Evolutionary conservation across 148 eudicot genomes (phyloP).

Genomic region (Polygonum maritimum): DNA sequence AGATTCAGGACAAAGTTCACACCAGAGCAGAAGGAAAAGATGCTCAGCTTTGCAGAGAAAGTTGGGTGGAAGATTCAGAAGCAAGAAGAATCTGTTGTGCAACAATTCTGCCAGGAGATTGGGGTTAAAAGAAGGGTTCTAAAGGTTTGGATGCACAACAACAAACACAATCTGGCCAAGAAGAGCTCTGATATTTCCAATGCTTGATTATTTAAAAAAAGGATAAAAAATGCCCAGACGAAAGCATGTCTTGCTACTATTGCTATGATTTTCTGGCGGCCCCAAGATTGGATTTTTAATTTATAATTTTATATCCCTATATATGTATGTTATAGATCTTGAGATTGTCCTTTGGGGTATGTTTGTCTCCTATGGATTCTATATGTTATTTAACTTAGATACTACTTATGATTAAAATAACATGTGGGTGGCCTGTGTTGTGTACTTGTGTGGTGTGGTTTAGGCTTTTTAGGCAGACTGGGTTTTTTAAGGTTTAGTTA

Average conservation of each 20-base stretch:
- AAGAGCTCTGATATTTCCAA: conserved; percentile 17
- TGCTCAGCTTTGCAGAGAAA: conserved; percentile 57
- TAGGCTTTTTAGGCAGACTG: neutral
- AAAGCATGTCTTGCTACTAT: neutral
- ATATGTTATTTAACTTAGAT: conserved; percentile 2
- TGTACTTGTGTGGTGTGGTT: neutral
- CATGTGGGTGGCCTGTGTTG: neutral
- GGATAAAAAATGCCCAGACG: neutral
- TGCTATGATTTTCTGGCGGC: neutral
- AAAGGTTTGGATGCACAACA: conserved; percentile 79
- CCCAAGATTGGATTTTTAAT: neutral
- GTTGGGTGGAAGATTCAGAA: conserved; percentile 71
- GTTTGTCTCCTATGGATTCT: neutral
- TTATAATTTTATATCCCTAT: neutral
- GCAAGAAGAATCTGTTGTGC: conserved; percentile 58
- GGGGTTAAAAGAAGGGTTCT: conserved; percentile 61
- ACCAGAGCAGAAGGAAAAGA: conserved; percentile 57
- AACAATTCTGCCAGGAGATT: conserved; percentile 55
- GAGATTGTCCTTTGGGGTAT: conserved; percentile 1
- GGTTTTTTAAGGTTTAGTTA: neutral
- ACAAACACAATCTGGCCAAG: conserved; percentile 57
- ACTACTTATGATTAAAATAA: conserved; percentile 4
- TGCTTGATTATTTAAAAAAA: neutral
- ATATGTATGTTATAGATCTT: neutral
- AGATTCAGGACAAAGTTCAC: conserved; percentile 57